Evolutionary conservation across 2,329 filamentous ascomycete genomes (phyloP), one percentile per base, ranked within the genome.

Genomic region (Escovopsis sp.): DNA sequence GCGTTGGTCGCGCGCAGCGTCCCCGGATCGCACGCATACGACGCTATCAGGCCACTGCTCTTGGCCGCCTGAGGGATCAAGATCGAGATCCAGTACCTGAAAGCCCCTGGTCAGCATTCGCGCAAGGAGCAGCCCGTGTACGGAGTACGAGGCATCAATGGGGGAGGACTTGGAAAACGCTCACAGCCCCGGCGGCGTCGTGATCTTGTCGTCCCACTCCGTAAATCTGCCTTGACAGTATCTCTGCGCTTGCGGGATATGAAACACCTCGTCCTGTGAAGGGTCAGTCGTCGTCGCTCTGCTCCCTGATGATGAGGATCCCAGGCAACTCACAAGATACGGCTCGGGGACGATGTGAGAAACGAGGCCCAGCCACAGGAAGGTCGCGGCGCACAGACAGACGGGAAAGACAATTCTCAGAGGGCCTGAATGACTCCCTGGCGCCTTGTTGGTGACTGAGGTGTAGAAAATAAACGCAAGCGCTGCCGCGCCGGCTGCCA

Each of bases 191-290:
- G 91, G 89, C 1, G 91, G 91, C 1, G 91, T 98, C 0, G 91
- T 98, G 56, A 98, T 91, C 59, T 96, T 98, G 45, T 89, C 81
- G 60, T 98, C 88, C 91, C 91, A 98, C 43, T 84, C 70, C 11
- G 60, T 57, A 64, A 81, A 94, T 41, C 72, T 72, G 10, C 81
- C 79, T 34, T 72, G 59, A 59, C 88, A 95, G 59, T 94, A 98
- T 27, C 74, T 76, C 53, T 94, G 85, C 0, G 87, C 87, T 62
- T 98, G 91, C 0, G 86, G 84, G 16, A 95, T 80, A 58, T 98
- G 85, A 48, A 91, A 93, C 27, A 86, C 67, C 56, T 93, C 85
- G 57, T 93, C 85, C 84, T 89, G 29, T 5, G 9, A 0, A 2
- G 0, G 6, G n/a, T 59, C 7, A 58, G 47, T 20, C 16, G 5